A percentile compares a stretch with the other conserved stretches of the same genome.
Conservation (phyloP, 805 yeast genomes). For the Candida glaebosa region DNA sequence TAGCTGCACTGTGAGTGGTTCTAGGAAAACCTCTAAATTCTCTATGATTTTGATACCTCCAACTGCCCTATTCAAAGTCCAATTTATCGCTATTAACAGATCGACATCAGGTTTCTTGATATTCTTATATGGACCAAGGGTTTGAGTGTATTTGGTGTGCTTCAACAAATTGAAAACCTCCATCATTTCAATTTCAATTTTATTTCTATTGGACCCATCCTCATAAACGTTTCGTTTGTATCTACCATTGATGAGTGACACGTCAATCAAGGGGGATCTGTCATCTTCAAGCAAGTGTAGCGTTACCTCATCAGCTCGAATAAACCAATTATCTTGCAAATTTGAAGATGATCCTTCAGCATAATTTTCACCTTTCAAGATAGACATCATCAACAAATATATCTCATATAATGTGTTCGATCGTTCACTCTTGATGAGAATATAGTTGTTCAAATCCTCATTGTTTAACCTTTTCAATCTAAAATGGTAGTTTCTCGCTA, state of each 20-base stretch:
- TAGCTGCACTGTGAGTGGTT: conserved; percentile 35
- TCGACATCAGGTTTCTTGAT: conserved; percentile 9
- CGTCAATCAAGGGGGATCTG: conserved; percentile 35
- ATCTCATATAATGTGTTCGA: conserved; percentile 33
- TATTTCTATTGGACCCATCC: conserved; percentile 39
- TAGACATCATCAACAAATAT: conserved; percentile 32
- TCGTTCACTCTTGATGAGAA: conserved; percentile 30
- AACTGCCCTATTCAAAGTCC: conserved; percentile 41
- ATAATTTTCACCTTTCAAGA: conserved; percentile 32
- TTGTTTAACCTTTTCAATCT: conserved; percentile 49
- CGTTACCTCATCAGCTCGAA: conserved; percentile 38
- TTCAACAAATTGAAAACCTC: conserved; percentile 35
- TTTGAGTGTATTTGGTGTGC: conserved; percentile 27
- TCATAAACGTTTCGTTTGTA: conserved; percentile 33
- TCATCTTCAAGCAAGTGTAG: conserved; percentile 41
- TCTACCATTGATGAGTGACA: conserved; percentile 32
- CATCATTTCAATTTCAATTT: conserved; percentile 33
- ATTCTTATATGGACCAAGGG: conserved; percentile 21
- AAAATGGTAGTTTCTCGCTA: conserved; percentile 47
- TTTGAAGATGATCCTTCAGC: conserved; percentile 14
- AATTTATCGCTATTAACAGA: conserved; percentile 27
- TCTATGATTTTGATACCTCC: conserved; percentile 43
- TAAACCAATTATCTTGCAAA: conserved; percentile 30
- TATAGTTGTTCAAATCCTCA: conserved; percentile 42
- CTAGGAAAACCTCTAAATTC: conserved; percentile 31